Conservation (phyloP, 345 rosid genomes). For the Ceriops decandra region DNA sequence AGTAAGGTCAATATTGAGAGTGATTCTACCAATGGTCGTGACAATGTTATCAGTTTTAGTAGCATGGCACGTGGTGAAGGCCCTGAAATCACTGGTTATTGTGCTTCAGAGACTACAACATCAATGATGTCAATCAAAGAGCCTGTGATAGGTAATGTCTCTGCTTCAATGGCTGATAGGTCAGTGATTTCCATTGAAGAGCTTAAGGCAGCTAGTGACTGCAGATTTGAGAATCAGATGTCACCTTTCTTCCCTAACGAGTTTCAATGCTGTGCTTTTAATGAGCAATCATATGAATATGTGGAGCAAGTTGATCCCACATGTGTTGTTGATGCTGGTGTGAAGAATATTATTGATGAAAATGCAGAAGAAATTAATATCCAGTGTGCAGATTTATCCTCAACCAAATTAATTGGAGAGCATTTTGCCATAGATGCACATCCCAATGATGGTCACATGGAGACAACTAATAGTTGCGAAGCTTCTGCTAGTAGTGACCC, state of each 20-base stretch:
- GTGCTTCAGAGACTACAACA: neutral
- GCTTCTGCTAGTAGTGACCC: conserved; percentile 18
- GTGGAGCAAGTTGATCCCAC: conserved; percentile 17
- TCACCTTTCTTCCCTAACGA: conserved; percentile 14
- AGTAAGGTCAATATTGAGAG: conserved; percentile 8
- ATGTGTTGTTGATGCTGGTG: conserved; percentile 4
- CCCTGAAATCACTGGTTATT: neutral
- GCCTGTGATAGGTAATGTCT: neutral
- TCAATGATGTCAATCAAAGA: neutral
- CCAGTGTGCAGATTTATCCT: conserved; percentile 15
- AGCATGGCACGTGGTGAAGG: conserved; percentile 18
- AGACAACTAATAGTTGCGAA: neutral
- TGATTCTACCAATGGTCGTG: conserved; percentile 22
- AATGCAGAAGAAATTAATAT: neutral
- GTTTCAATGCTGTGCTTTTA: conserved; percentile 20
- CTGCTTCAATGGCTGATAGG: neutral
- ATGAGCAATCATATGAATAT: conserved; percentile 18
- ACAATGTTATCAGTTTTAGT: conserved; percentile 19
- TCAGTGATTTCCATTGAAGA: neutral
- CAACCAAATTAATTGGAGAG: conserved; percentile 10
- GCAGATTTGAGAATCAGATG: conserved; percentile 8
- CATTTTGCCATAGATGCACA: neutral
- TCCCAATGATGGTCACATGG: neutral
- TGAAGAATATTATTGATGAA: conserved; percentile 1
- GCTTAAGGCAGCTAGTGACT: conserved; percentile 16